These are phyloP conservation scores for Elaeis guineensis DNA, from an alignment of 176 grass and related monocot species.

Conservation along the genomic window DNA sequence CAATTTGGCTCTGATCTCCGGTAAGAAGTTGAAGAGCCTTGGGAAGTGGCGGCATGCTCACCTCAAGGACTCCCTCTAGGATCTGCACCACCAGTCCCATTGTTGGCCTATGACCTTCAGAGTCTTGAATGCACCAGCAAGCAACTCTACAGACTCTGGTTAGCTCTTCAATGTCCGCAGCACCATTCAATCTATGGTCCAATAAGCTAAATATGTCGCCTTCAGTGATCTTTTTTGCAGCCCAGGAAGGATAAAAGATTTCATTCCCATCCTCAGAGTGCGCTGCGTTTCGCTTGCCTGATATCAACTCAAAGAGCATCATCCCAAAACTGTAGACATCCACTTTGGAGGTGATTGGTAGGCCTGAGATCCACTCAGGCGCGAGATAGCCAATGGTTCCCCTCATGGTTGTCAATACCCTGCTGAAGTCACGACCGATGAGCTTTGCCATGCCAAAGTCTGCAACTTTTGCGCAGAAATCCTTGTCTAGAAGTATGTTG, in stretches of 20 bases:
- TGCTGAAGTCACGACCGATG: background rate
- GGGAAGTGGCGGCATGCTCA: conserved; percentile 20
- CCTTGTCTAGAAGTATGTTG: too few species aligned
- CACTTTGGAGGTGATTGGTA: conserved; percentile 24
- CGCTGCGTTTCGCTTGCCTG: conserved; percentile 9
- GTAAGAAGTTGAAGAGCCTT: background rate
- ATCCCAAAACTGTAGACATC: conserved; percentile 35
- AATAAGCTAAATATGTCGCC: too few species aligned
- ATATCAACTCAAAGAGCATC: conserved; percentile 32
- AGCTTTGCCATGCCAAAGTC: too few species aligned
- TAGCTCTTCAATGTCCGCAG: background rate
- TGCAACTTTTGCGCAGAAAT: too few species aligned
- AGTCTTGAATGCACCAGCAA: conserved; percentile 33
- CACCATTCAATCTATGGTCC: background rate
- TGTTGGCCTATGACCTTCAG: conserved; percentile 8
- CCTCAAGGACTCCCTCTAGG: conserved; percentile 14
- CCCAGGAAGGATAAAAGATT: conserved; percentile 21
- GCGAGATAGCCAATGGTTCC: conserved; percentile 36
- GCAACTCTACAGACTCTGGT: conserved; percentile 10
- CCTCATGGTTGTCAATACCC: conserved; percentile 28
- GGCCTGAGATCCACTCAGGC: conserved; percentile 27
- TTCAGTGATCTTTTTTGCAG: background rate
- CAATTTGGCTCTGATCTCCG: background rate
- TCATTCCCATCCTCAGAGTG: background rate
- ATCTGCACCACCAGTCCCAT: conserved; percentile 28